phyloP scores from a whole-genome alignment of 1,139 yeast genomes.

The Zhuliangozyma blackwelliae region DNA sequence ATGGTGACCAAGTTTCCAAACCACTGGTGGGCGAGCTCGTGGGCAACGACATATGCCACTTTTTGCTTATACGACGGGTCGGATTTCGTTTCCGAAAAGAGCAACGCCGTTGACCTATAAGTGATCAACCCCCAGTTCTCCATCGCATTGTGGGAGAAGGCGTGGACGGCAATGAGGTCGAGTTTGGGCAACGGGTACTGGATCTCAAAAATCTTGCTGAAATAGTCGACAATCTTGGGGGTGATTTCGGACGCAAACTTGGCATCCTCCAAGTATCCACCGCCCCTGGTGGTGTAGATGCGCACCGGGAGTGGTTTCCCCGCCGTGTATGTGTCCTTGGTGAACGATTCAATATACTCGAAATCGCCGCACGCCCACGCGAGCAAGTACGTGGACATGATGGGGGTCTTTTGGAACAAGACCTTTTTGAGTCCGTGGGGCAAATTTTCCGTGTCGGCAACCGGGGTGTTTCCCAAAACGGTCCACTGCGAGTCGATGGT shows the following conservation, averaged over 20 bases:
- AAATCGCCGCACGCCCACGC: constrained; percentile 80
- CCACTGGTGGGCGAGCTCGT: constrained; percentile 82
- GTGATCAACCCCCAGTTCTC: constrained; percentile 89
- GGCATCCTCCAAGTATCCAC: constrained; percentile 52
- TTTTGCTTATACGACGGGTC: constrained; percentile 67
- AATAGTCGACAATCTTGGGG: constrained; percentile 63
- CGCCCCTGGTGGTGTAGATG: constrained; percentile 69
- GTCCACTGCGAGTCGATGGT: constrained; percentile 55
- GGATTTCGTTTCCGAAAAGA: constrained; percentile 62
- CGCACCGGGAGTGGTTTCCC: constrained; percentile 68
- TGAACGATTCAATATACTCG: constrained; percentile 59
- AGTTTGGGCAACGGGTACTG: constrained; percentile 71
- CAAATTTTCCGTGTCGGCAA: constrained; percentile 13
- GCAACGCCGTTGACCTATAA: constrained; percentile 71
- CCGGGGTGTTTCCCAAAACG: constrained; percentile 74
- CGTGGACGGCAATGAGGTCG: constrained; percentile 73
- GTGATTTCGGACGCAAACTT: constrained; percentile 61
- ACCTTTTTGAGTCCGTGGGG: constrained; percentile 18
- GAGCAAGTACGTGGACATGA: constrained; percentile 70
- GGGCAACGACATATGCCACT: constrained; percentile 85
- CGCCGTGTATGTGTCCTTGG: constrained; percentile 20
- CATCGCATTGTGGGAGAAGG: constrained; percentile 80
- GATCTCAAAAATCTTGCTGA: constrained; percentile 59
- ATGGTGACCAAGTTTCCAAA: constrained; percentile 60
- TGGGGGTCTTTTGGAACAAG: constrained; percentile 50